Conservation (phyloP, 371 early-diverging fungal species). For the Mucor velutinosus region DNA sequence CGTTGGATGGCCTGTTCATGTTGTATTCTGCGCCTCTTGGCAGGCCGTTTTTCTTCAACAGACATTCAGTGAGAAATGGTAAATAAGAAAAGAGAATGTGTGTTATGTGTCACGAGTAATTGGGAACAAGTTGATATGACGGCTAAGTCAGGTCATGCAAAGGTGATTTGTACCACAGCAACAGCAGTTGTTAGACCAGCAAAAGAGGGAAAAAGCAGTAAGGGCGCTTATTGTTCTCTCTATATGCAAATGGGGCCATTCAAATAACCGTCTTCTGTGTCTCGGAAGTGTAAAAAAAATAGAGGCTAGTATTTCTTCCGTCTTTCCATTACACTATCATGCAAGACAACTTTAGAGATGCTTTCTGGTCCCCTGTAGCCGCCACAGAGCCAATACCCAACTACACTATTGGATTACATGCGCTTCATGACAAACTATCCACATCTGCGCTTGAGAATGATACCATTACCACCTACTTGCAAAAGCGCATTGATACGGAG, state of each 20-base stretch:
- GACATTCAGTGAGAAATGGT: background rate
- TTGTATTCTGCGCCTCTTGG: background rate
- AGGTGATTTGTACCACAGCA: background rate
- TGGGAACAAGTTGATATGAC: background rate
- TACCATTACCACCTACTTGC: background rate
- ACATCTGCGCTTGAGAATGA: slow-evolving; percentile 11
- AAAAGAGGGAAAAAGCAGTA: background rate
- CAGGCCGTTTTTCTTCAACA: background rate
- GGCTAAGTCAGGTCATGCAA: background rate
- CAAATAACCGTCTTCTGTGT: background rate
- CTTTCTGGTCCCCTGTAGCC: slow-evolving; percentile 15
- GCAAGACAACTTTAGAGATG: background rate
- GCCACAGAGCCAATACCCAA: background rate
- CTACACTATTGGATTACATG: slow-evolving; percentile 4
- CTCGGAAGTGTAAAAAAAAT: slow-evolving; percentile 3
- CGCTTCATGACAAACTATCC: background rate
- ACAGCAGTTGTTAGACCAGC: background rate
- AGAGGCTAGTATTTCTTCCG: background rate
- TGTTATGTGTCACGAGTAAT: background rate
- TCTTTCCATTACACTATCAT: background rate
- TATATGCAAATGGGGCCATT: background rate
- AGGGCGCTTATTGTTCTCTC: background rate
- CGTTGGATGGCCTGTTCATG: background rate
- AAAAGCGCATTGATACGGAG: slow-evolving; percentile 12
- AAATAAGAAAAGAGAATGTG: background rate